These are phyloP conservation scores for Quercus bicolor DNA, from an alignment of 306 rosid genomes.

Conservation along the genomic window DNA sequence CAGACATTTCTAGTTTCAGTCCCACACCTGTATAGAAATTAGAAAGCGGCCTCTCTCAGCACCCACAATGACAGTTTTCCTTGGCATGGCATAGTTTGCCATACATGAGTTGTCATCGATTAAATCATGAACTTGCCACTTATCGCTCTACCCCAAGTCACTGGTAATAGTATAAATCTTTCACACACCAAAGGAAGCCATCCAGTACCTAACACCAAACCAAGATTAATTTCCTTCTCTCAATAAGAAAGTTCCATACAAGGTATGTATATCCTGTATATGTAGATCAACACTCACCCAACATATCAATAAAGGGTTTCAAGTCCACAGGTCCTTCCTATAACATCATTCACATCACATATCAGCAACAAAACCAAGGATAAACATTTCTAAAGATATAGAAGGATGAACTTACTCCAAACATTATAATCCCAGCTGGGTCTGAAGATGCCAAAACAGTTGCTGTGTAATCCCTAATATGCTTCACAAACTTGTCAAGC, in stretches of 20 bases:
- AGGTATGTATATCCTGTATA: neutral
- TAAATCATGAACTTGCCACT: neutral
- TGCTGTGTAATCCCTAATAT: too few species aligned
- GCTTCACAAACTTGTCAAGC: too few species aligned
- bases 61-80: conserved; percentile 68
- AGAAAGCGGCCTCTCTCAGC: conserved; percentile 55
- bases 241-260: neutral
- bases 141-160: neutral
- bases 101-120: neutral
- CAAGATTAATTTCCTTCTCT: neutral
- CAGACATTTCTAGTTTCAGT: conserved; percentile 33
- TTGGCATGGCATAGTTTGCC: conserved; percentile 39
- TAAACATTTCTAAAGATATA: too few species aligned
- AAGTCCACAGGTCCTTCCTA: too few species aligned
- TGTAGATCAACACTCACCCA: conserved; percentile 37
- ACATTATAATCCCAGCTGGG: too few species aligned
- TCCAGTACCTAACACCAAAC: neutral
- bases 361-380: too few species aligned
- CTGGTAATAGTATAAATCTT: neutral
- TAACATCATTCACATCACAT: too few species aligned
- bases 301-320: neutral
- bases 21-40: conserved; percentile 27
- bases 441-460: too few species aligned
- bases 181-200: neutral
- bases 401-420: too few species aligned